phyloP scores from a whole-genome alignment of 352 stramenopile genomes.

The Pythium monospermum region DNA sequence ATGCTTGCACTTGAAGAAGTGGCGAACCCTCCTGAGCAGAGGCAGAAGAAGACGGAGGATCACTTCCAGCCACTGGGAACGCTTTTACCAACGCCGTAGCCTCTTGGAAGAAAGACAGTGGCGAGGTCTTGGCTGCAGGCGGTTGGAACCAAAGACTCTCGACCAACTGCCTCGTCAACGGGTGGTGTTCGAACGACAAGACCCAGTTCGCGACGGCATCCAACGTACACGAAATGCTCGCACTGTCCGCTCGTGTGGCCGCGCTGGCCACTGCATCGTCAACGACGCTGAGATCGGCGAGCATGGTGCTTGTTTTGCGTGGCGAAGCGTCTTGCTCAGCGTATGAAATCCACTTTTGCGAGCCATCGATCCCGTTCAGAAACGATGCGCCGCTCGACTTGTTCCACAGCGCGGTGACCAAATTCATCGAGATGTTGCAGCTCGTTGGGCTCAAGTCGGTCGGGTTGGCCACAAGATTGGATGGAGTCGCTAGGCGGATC shows the following conservation, averaged over 20 bases:
- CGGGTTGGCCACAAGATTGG: conserved; percentile 35
- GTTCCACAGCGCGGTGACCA: conserved; percentile 42
- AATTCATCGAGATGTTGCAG: conserved; percentile 27
- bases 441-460: conserved; percentile 1
- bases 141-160: conserved; percentile 44
- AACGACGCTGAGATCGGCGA: conserved; percentile 1
- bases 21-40: background rate
- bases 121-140: conserved; percentile 1
- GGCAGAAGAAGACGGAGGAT: background rate
- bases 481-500: conserved; percentile 23
- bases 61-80: conserved; percentile 7
- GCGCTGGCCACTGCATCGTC: conserved; percentile 11
- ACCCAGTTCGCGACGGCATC: conserved; percentile 47
- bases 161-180: conserved; percentile 37
- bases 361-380: conserved; percentile 29
- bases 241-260: background rate
- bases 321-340: conserved; percentile 2
- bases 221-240: conserved; percentile 28
- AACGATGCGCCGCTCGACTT: conserved; percentile 13
- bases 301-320: conserved; percentile 12
- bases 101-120: background rate
- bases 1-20: conserved; percentile 2
- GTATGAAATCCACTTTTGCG: conserved; percentile 27
- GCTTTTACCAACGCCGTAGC: conserved; percentile 3
- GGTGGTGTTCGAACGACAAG: conserved; percentile 45